Evolutionary conservation across 2,329 filamentous ascomycete genomes (phyloP), one percentile per base, ranked within the genome.

Genomic region (Magnaporthiopsis rhizophila): DNA sequence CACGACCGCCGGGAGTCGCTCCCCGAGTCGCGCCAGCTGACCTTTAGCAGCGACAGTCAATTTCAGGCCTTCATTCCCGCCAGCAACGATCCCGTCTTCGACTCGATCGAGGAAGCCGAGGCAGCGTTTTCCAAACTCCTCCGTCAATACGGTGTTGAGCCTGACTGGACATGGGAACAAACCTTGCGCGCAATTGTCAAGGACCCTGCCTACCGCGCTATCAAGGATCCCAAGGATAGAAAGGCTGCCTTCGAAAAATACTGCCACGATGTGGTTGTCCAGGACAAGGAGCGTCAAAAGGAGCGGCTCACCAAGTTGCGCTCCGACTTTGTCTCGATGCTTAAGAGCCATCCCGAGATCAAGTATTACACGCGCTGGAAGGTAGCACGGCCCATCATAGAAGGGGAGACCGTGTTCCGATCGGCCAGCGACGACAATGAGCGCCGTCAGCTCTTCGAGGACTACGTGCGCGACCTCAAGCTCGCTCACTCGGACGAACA

Each of bases 321-420:
- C 72, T 84, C 90, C 76, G 95, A 98, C 81, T 99, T 99, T 77
- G 89, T 90, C 69, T 93, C 89, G 64, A 99, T 99, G 95, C 84
- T 99, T 69, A 92, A 89, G 77, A 93, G 92, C 69, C 94, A 99
- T 75, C 92, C 93, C 66, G 95, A 99, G 76, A 98, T 99, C 77
- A 95, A 93, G 76, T 87, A 97, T 75, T 97, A 96, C 76, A 97
- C 94, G 58, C 89, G 92, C 67, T 99, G 95, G 95, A 96, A 92
- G 83, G 97, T 92, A 21, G 95, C 94, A 63, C 88, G 91, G 62
- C 92, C 92, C 12, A 96, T 97, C 68, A 92, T 99, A 67, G 92
- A 98, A 76, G 90, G 90, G 62, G 95, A 99, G 80, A 95, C 92
- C 61, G 95, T 96, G 66, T 99, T 98, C 79, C 89, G 92, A 70